Evolutionary conservation across 768 basidiomycete genomes (phyloP), one percentile per base, ranked within the genome.

Genomic region (Panaeolus papilionaceus): DNA sequence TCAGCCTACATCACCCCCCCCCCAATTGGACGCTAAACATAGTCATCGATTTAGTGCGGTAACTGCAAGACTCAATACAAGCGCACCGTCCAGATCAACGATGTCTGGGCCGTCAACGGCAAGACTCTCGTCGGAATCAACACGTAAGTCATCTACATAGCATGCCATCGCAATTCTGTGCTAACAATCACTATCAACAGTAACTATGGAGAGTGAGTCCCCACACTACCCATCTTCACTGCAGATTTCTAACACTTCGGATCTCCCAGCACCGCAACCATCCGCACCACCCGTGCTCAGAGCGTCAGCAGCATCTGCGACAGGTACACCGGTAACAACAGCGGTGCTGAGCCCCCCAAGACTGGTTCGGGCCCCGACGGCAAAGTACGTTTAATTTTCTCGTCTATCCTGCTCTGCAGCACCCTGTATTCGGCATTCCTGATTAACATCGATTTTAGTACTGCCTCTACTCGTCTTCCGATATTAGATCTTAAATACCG

Each of bases 91-190:
- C 39, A 75, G 70, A 73, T 79, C 28, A 80, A 79, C 54, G 78
- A 80, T 61, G 74, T 73, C 11, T 79, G 78, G 78, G 78, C 79
- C 26, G 77, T 79, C 20, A 62, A 69, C 67, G 77, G 79, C n/a
- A 68, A 61, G n/a, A 66, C 64, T 12, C 73, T 80, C 40, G 78
- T 64, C 18, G 77, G 79, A 11, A 80, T 79, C 64, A 80, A 79
- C 74, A 67, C 74, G 78, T 79, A 42, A 70, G 78, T 67, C 10
- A 37, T 6, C 33, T 51, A 58, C 12, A 28, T 12, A 33, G 37
- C 61, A 39, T 45, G 20, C n/a, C 65, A n/a, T 28, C 38, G 20
- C 54, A 44, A 18, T 44, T 10, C 39, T 16, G 26, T 64, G 45
- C 3, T 26, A 49, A 40, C 40, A 5, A 7, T 14, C 7, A 16